Base-by-base conservation (phyloP, 768 basidiomycete genomes). In the Hericium erinaceus region DNA sequence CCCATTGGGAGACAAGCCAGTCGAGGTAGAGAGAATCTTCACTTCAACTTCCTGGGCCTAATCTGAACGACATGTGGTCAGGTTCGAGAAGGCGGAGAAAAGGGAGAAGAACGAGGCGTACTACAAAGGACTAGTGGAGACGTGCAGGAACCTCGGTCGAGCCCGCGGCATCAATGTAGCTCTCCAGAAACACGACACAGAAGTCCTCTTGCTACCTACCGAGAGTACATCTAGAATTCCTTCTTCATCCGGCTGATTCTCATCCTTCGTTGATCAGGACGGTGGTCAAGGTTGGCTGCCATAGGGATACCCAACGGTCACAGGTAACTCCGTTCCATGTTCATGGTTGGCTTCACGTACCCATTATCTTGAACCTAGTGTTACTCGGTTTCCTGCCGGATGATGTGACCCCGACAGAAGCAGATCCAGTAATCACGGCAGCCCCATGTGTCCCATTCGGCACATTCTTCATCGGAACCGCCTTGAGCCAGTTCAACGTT, bases 151-250 rank as follows among this genome's bases (percentile, higher is more conserved):
- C 18, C 69, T 83, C 4, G 81, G 81, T 2, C 72, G 74, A 33
- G 75, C 75, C 10, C 66, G 72, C 9, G 82, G 83, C 9, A 83
- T 84, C 22, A 81, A 84, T 57, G 79, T 76, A 1, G 73, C 72
- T 2, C 67, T 84, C 22, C 68, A 78, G 54, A 61, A 69, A 52
- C 72, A 75, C 55, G 68, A 74, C 2, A 71, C 83, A 0, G 78
- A 83, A 57, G 83, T 81, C 0, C 64, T 84, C 5, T 71, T 83
- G 37, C 65, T 82, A 6, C 83, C 82, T 4, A 67, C 1, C 64
- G 66, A 66, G 53, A 39, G 64, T 46, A 22, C 10, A 33, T 8
- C 8, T 33, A 8, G 28, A 33, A 33, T 33, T 4, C 28, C 8
- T 33, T 33, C 28, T 33, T 33, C 24, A 20, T 20, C 40, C 22